phyloP scores from a whole-genome alignment of 306 rosid species.

The Clitoria ternatea region DNA sequence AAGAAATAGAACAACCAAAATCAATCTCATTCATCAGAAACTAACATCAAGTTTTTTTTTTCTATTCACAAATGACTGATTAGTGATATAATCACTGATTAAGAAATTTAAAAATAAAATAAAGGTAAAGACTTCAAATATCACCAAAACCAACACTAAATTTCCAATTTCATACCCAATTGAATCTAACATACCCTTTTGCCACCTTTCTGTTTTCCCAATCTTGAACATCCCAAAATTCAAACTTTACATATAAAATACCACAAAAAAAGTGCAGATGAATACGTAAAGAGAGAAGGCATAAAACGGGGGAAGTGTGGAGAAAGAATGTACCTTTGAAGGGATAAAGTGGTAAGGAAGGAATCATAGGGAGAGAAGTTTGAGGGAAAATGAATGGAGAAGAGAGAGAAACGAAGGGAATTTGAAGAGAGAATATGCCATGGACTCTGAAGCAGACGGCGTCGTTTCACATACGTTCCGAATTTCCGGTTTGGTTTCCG shows the following conservation, averaged over 20 bases:
- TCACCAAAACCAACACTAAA: background rate
- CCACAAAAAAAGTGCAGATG: background rate
- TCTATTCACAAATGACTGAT: background rate
- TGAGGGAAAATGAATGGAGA: background rate
- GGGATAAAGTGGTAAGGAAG: background rate
- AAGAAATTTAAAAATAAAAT: too few species aligned
- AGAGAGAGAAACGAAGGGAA: background rate
- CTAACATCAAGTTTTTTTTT: background rate
- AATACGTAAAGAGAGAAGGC: background rate
- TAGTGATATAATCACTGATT: background rate
- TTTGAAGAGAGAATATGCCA: background rate
- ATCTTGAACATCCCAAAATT: background rate
- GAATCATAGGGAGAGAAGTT: constrained; percentile 4
- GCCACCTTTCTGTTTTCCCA: background rate
- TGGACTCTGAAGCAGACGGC: background rate
- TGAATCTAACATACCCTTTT: constrained; percentile 5
- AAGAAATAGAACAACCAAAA: background rate
- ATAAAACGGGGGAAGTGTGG: background rate
- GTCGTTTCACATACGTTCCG: background rate
- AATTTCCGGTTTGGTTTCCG: background rate
- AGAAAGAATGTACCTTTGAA: constrained; percentile 18
- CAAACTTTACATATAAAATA: background rate
- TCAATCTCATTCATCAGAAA: background rate
- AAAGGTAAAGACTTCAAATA: background rate
- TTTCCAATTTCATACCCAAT: background rate